Evolutionary conservation across 2,329 filamentous ascomycete genomes (phyloP).

Genomic region (Ophiocordyceps camponoti-leonardi): DNA sequence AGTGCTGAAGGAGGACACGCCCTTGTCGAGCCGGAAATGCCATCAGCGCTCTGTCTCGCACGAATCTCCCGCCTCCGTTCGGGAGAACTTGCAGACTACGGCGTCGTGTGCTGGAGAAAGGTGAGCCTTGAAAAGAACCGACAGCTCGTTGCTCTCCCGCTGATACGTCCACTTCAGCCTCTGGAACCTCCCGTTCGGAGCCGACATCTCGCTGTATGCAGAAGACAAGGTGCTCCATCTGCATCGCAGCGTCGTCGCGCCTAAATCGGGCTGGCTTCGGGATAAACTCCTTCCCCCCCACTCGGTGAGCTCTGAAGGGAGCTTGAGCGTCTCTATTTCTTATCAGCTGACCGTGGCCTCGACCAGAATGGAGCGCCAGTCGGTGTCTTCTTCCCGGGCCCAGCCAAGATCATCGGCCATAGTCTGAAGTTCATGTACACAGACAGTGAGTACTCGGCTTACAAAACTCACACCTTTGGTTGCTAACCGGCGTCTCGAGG

Average conservation of each 20-base stretch:
- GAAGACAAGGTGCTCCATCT: slow-evolving; percentile 9
- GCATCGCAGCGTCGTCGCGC: slow-evolving; percentile 17
- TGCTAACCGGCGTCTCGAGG: slow-evolving; percentile 4
- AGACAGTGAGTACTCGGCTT: slow-evolving; percentile 9
- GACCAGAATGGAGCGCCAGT: slow-evolving; percentile 12
- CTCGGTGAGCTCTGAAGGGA: slow-evolving; percentile 6
- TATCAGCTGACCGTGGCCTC: background rate
- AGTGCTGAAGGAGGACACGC: background rate
- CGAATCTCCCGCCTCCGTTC: slow-evolving; percentile 3
- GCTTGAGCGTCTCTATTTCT: background rate
- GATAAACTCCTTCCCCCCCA: slow-evolving; percentile 13
- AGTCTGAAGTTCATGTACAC: slow-evolving; percentile 19
- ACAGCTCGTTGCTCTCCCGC: background rate
- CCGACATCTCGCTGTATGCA: slow-evolving; percentile 14
- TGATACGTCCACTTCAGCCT: slow-evolving; percentile 7
- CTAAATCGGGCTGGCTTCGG: slow-evolving; percentile 16
- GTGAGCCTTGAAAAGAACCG: slow-evolving; percentile 1
- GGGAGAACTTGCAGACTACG: slow-evolving; percentile 10
- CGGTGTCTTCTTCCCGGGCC: slow-evolving; percentile 8
- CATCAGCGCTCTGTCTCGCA: background rate
- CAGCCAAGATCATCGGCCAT: slow-evolving; percentile 10
- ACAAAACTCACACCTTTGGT: background rate
- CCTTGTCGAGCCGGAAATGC: background rate
- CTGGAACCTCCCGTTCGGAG: slow-evolving; percentile 14
- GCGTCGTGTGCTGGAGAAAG: slow-evolving; percentile 11